Evolutionary conservation across 306 rosid species (phyloP), one percentile per base, ranked within the genome.

Genomic region (Inga leiocalycina): DNA sequence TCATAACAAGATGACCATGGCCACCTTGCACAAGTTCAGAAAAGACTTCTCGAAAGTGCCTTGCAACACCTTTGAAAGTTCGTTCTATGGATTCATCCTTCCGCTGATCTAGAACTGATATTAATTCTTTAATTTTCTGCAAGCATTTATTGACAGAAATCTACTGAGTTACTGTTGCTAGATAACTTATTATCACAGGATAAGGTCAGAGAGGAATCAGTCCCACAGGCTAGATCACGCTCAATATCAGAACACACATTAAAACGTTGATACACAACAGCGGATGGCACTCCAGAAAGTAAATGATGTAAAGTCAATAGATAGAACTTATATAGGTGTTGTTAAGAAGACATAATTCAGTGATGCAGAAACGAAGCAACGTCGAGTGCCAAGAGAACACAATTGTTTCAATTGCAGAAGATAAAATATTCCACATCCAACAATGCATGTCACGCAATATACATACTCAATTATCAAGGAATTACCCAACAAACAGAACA

Each of bases 51-150:
- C 94, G 97, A 79, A 96, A 96, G 91, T 96, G 96, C 93, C 93
- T 88, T 52, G 99, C 98, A 84, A 96, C 99, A 82, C 99, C 99
- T 89, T 96, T 96, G 88, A 93, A 96, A 80, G 99, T 96, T 49
- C 97, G 98, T 67, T 96, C 99, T 56, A 93, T 96, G 43, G 98
- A 93, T 85, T 96, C 99, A 57, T 96, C 99, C 85, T 96, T 96
- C 83, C 98, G 91, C 77, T 92, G 97, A 92, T 96, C 99, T 82
- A 96, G 89, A 78, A 90, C 98, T 19, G 90, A 82, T 89, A 93
- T 96, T 43, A 96, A 92, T 86, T 96, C 98, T 85, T 76, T 88
- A 83, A 96, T 96, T 96, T 96, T 96, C 99, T 96, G 93, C 84
- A 89, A 80, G 78, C 75, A 72, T 44, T 76, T 78, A 73, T 83